These are phyloP conservation scores for Hyaloscypha finlandica DNA, from an alignment of 495 filamentous ascomycete genomes.

Conservation along the genomic window DNA sequence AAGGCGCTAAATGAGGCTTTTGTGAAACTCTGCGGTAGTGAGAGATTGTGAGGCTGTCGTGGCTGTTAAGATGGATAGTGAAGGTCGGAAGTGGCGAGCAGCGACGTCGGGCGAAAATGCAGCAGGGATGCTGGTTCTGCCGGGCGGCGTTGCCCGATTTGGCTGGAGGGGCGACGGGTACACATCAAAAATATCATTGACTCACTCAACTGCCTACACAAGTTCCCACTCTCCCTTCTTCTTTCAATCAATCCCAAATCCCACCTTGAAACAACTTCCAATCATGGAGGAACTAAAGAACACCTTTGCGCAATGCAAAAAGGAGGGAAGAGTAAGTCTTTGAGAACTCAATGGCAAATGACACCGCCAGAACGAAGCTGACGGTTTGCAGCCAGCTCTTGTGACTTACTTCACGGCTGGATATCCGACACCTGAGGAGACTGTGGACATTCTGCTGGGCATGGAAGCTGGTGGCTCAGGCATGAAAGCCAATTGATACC, in stretches of 20 bases:
- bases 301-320: conserved; percentile 87
- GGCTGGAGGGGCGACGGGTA: conserved; percentile 18
- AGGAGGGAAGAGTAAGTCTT: conserved; percentile 61
- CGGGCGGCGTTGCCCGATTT: conserved; percentile 25
- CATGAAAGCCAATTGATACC: conserved; percentile 42
- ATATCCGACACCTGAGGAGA: conserved; percentile 80
- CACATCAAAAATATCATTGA: conserved; percentile 20
- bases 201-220: conserved; percentile 19
- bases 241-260: conserved; percentile 14
- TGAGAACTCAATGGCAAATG: neutral
- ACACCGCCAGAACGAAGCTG: conserved; percentile 19
- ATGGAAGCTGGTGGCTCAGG: conserved; percentile 94
- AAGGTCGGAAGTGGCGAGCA: neutral
- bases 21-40: neutral
- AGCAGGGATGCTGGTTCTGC: conserved; percentile 7
- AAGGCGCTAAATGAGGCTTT: too few species aligned
- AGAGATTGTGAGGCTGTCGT: neutral
- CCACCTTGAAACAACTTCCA: conserved; percentile 18
- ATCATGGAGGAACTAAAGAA: conserved; percentile 76
- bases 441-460: conserved; percentile 78
- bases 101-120: neutral
- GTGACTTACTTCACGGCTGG: conserved; percentile 97
- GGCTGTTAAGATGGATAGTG: neutral
- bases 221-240: neutral
- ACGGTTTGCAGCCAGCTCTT: conserved; percentile 61